Percentiles rank a stretch among this genome's conserved stretches.
Evolutionary conservation across 371 early-diverging fungal species (phyloP).

Genomic region (Mortierella sp.): DNA sequence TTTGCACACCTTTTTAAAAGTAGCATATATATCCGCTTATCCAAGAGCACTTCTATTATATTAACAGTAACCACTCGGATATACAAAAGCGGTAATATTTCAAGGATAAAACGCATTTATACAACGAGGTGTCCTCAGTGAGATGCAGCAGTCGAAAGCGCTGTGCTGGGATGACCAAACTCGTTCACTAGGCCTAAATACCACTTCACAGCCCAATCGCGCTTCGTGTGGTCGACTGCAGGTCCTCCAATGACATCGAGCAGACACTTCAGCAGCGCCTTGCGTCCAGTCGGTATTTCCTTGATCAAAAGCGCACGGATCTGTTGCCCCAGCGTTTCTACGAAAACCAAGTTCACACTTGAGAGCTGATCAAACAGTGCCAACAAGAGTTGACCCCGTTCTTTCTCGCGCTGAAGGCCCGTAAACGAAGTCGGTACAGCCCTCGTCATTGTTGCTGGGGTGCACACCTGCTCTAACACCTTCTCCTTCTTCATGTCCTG

Average conservation of each 20-base stretch:
- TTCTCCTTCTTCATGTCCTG: conserved; percentile 14
- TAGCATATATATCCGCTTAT: too few relatives aligned
- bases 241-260: conserved; percentile 52
- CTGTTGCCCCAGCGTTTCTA: conserved; percentile 49
- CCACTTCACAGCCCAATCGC: conserved; percentile 59
- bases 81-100: too few relatives aligned
- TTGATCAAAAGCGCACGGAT: conserved; percentile 42
- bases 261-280: conserved; percentile 53
- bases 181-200: conserved; percentile 51
- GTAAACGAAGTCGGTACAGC: neutral
- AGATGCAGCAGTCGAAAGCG: too few relatives aligned
- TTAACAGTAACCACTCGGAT: too few relatives aligned
- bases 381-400: conserved; percentile 51
- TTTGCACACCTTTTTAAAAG: too few relatives aligned
- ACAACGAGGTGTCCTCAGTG: too few relatives aligned
- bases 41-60: too few relatives aligned
- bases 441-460: neutral
- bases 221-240: conserved; percentile 56
- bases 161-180: conserved; percentile 19
- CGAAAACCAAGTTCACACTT: conserved; percentile 54
- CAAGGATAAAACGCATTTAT: too few relatives aligned
- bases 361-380: conserved; percentile 57
- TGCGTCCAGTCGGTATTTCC: conserved; percentile 40
- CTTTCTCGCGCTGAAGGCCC: conserved; percentile 25
- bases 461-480: conserved; percentile 22